phyloP scores from a whole-genome alignment of 2,329 filamentous ascomycete genomes.

The Cladosporium cucumerinum region DNA sequence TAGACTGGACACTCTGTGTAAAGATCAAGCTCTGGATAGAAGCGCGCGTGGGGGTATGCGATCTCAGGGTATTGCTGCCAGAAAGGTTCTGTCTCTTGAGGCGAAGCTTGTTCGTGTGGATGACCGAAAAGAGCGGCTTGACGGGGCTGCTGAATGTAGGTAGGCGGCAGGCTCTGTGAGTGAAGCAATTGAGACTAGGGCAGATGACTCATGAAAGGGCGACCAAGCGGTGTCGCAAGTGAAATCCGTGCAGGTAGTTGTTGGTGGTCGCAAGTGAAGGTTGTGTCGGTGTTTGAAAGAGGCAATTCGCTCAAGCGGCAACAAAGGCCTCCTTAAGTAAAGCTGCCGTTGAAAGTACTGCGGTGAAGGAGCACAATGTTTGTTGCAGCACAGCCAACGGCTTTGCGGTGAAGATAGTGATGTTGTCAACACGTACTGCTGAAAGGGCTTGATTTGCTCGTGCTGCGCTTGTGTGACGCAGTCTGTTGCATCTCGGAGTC shows the following conservation, averaged over 20 bases:
- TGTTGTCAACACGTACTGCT: background rate
- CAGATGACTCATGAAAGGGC: slow-evolving; percentile 1
- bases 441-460: background rate
- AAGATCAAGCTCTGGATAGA: slow-evolving; percentile 1
- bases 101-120: slow-evolving; percentile 7
- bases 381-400: background rate
- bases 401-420: background rate
- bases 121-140: background rate
- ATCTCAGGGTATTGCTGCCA: slow-evolving; percentile 13
- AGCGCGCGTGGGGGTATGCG: slow-evolving; percentile 3
- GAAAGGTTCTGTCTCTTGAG: slow-evolving; percentile 13
- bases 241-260: background rate
- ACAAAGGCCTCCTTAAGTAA: background rate
- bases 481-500: background rate
- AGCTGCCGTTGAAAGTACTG: background rate
- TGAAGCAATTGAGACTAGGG: background rate
- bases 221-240: background rate
- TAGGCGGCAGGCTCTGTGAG: background rate
- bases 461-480: background rate
- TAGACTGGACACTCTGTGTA: slow-evolving; percentile 4
- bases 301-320: background rate
- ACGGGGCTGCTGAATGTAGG: background rate
- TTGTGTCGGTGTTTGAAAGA: background rate
- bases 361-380: slow-evolving; percentile 6
- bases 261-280: background rate